Percentiles rank a stretch among this genome's conserved stretches.
phyloP scores from a whole-genome alignment of 2,329 filamentous ascomycete species.

The Proliferodiscus dingleyae region DNA sequence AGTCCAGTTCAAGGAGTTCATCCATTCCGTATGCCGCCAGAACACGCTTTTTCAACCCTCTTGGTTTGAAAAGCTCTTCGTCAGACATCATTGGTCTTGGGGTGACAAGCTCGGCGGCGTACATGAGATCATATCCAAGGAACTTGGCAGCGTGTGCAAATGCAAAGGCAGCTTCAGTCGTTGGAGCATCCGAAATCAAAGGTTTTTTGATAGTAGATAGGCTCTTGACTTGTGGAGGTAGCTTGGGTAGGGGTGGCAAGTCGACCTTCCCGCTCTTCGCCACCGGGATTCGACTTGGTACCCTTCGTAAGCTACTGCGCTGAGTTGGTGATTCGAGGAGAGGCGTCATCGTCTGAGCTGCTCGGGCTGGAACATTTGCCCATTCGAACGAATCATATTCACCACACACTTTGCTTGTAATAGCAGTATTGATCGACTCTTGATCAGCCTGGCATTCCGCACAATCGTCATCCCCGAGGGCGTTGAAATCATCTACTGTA shows the following conservation, averaged over 20 bases:
- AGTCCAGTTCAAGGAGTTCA: constrained; percentile 17
- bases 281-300: not conserved
- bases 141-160: constrained; percentile 23
- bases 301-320: not conserved
- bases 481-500: constrained; percentile 9
- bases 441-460: constrained; percentile 2
- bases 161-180: constrained; percentile 24
- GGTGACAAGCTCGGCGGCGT: constrained; percentile 19
- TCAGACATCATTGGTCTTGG: constrained; percentile 15
- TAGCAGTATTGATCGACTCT: not conserved
- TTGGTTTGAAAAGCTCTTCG: constrained; percentile 14
- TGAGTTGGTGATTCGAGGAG: not conserved
- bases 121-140: constrained; percentile 29
- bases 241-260: not conserved
- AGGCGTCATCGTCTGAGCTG: not conserved
- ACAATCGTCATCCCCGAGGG: constrained; percentile 6
- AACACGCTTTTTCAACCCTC: constrained; percentile 21
- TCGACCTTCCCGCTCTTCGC: not conserved
- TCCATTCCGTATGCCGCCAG: constrained; percentile 27
- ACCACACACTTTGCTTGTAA: not conserved
- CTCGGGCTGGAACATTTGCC: not conserved
- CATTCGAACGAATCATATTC: not conserved
- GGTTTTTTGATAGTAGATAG: not conserved
- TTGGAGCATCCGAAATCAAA: not conserved
- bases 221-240: not conserved